These are phyloP conservation scores for Bryum argenteum DNA, from an alignment of 225 moss, liverwort and hornwort species.

Conservation along the genomic window DNA sequence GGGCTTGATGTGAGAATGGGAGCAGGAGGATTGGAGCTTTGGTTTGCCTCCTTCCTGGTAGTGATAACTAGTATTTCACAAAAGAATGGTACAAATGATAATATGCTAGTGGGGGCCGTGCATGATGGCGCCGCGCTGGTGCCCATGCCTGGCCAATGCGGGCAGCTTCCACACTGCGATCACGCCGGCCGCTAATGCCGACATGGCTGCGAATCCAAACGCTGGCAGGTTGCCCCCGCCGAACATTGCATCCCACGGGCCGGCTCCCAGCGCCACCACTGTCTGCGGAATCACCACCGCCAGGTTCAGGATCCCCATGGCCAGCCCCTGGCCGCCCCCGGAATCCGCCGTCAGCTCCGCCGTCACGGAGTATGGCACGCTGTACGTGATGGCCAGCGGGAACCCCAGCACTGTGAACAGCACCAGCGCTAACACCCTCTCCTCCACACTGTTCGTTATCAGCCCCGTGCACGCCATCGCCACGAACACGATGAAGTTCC, in stretches of 20 bases:
- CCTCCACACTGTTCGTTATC: conserved; percentile 64
- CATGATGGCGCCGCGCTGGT: conserved; percentile 52
- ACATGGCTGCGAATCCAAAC: conserved; percentile 73
- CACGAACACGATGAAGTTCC: conserved; percentile 71
- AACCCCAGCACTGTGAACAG: conserved; percentile 87
- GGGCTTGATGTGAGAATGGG: no score
- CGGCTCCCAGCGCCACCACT: conserved; percentile 78
- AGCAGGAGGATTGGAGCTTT: conserved; percentile 1
- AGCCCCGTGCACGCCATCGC: conserved; percentile 76
- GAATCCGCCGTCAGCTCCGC: conserved; percentile 83
- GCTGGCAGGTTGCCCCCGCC: conserved; percentile 90
- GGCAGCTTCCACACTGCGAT: conserved; percentile 73
- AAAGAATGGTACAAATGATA: conserved; percentile 27
- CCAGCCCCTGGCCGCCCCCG: conserved; percentile 90
- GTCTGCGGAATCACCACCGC: conserved; percentile 87
- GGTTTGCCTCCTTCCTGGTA: background rate
- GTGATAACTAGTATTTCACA: conserved; percentile 24
- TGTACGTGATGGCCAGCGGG: conserved; percentile 77
- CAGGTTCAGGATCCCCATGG: conserved; percentile 90
- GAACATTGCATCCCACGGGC: conserved; percentile 85
- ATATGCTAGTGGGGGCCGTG: conserved; percentile 49
- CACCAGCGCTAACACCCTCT: conserved; percentile 61
- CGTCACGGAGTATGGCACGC: conserved; percentile 83
- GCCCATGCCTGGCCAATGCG: conserved; percentile 64
- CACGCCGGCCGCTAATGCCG: conserved; percentile 68